phyloP scores from a whole-genome alignment of 108 stramenopile genomes.

The Nannochloropsis gaditana region DNA sequence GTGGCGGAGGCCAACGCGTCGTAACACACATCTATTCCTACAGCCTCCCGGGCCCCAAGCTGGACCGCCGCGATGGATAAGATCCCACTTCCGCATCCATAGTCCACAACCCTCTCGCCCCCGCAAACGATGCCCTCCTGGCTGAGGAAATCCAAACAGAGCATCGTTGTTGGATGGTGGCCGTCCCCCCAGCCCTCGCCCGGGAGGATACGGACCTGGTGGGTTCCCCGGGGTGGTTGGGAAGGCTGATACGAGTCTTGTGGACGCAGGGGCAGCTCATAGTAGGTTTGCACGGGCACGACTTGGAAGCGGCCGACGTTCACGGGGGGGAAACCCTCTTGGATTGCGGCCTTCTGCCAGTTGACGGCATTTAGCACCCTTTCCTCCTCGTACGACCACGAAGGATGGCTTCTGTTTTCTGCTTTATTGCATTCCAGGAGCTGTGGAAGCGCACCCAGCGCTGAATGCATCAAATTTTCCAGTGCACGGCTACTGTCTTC shows the following conservation, averaged over 20 bases:
- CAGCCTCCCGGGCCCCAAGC: neutral
- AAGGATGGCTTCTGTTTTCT: neutral
- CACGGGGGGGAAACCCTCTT: slow-evolving; percentile 24
- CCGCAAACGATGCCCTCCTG: slow-evolving; percentile 11
- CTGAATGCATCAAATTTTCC: neutral
- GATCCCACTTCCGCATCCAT: neutral
- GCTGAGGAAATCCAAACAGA: slow-evolving; percentile 38
- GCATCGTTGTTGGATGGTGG: slow-evolving; percentile 29
- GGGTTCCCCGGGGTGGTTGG: neutral
- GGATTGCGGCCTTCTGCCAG: neutral
- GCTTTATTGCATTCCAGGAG: neutral
- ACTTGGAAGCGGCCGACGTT: slow-evolving; percentile 20
- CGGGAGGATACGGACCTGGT: slow-evolving; percentile 26
- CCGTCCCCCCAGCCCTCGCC: slow-evolving; percentile 46
- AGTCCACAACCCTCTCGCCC: slow-evolving; percentile 23
- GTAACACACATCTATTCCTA: slow-evolving; percentile 20
- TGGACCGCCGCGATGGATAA: neutral
- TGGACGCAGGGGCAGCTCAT: neutral
- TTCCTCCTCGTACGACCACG: neutral
- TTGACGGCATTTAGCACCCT: neutral
- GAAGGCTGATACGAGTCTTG: neutral
- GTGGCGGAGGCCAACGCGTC: neutral
- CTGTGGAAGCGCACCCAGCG: neutral
- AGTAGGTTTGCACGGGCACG: slow-evolving; percentile 28
- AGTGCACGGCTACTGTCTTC: neutral